These are phyloP conservation scores for Phytopythium ostracodes DNA, from an alignment of 352 stramenopile species.

Conservation along the genomic window DNA sequence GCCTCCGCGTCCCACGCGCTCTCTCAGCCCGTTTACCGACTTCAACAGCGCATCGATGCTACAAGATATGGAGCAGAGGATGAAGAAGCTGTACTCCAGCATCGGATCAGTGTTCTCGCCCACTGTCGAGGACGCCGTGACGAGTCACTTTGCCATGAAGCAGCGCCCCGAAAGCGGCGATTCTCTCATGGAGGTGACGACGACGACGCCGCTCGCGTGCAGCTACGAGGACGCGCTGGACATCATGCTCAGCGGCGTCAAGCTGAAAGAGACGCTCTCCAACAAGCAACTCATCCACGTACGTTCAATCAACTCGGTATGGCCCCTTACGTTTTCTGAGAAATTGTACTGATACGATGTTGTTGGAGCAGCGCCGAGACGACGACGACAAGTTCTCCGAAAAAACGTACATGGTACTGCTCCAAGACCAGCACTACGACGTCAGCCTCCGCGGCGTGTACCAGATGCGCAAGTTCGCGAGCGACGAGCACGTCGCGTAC, in stretches of 20 bases:
- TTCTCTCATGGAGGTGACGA: neutral
- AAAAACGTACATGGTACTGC: constrained; percentile 7
- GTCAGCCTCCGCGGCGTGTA: constrained; percentile 5
- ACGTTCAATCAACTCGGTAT: neutral
- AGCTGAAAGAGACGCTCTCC: constrained; percentile 1
- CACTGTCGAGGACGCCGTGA: neutral
- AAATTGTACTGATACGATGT: neutral
- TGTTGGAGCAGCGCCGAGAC: neutral
- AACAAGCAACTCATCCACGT: constrained; percentile 3
- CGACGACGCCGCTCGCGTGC: constrained; percentile 4
- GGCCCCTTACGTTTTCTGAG: neutral
- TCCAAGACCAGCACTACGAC: neutral
- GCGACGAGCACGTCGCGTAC: neutral
- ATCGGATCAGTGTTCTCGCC: neutral
- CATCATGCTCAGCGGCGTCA: neutral
- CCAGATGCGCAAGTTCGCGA: constrained; percentile 3
- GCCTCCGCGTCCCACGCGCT: neutral
- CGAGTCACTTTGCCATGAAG: neutral
- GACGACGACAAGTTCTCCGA: neutral
- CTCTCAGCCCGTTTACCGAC: neutral
- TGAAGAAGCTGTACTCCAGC: neutral
- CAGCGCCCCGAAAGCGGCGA: neutral
- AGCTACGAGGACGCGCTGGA: constrained; percentile 1
- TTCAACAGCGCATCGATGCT: neutral
- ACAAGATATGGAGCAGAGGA: neutral